These are phyloP conservation scores for Ascosphaera apis DNA, from an alignment of 2,329 filamentous ascomycete genomes.

Conservation along the genomic window DNA sequence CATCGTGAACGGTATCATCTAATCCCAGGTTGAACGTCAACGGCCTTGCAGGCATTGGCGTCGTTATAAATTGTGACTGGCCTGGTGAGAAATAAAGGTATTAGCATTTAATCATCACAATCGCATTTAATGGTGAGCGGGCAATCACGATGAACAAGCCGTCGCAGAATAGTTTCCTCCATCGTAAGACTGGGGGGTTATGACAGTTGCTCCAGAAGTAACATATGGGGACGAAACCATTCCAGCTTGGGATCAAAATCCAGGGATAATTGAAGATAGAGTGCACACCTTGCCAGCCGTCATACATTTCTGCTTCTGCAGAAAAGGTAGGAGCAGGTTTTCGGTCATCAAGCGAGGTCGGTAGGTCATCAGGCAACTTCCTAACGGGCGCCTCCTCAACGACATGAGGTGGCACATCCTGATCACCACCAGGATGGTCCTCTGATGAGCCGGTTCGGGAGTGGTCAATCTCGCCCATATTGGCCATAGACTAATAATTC, in stretches of 20 bases:
- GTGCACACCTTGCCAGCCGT: conserved; percentile 78
- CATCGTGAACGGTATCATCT: conserved; percentile 53
- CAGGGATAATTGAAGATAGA: conserved; percentile 11
- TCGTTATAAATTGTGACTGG: conserved; percentile 85
- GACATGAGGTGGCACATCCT: background rate
- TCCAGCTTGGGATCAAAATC: background rate
- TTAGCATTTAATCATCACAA: too few species aligned
- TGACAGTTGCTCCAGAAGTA: background rate
- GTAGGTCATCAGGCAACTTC: conserved; percentile 59
- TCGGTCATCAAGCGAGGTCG: conserved; percentile 77
- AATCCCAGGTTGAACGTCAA: conserved; percentile 68
- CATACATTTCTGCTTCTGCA: conserved; percentile 89
- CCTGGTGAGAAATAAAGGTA: conserved; percentile 28
- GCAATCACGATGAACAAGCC: too few species aligned
- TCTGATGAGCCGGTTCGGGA: too few species aligned
- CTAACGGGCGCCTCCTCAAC: conserved; percentile 10
- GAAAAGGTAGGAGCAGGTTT: conserved; percentile 42
- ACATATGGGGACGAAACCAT: too few species aligned
- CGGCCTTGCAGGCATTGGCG: conserved; percentile 62
- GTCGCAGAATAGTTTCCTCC: background rate
- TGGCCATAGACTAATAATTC: too few species aligned
- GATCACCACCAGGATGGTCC: too few species aligned
- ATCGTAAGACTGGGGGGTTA: background rate
- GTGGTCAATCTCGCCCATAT: too few species aligned
- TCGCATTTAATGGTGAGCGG: too few species aligned